phyloP scores from a whole-genome alignment of 192 early-diverging fungal genomes.

The Chytriomyces hyalinus region DNA sequence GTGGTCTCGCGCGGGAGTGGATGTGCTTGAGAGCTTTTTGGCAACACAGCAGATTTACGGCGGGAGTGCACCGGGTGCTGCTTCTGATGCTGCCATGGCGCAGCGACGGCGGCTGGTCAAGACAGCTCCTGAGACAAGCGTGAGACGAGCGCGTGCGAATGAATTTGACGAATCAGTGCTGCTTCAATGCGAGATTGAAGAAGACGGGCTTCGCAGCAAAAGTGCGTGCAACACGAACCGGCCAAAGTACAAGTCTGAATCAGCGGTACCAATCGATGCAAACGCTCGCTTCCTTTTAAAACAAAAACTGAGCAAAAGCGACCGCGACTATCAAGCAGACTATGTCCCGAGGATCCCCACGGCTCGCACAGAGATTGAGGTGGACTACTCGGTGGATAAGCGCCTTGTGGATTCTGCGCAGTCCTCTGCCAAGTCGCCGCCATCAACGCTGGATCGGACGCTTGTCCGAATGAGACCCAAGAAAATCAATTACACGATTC shows the following conservation, averaged over 20 bases:
- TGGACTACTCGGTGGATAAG: not conserved
- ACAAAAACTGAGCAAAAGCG: not conserved
- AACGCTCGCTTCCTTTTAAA: not conserved
- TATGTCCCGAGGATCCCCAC: conserved; percentile 5
- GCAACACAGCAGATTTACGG: not conserved
- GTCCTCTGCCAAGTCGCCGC: not conserved
- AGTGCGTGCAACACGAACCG: conserved; percentile 1
- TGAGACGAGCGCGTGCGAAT: not conserved
- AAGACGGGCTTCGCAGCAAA: not conserved
- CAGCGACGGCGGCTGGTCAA: not conserved
- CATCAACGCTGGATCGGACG: not conserved
- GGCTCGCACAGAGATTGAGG: conserved; percentile 12
- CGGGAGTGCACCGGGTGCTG: not conserved
- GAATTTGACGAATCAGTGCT: conserved; percentile 1
- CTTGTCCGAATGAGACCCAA: not conserved
- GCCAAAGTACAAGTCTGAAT: conserved; percentile 10
- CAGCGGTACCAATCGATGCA: not conserved
- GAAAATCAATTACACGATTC: conserved; percentile 22
- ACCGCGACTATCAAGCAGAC: not conserved
- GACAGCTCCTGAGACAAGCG: not conserved
- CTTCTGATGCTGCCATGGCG: not conserved
- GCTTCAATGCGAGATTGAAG: not conserved
- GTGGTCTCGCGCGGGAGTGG: not conserved
- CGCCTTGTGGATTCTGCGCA: conserved; percentile 12
- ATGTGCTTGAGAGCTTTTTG: conserved; percentile 6